Conservation (phyloP, 2,329 filamentous ascomycete genomes). For the Ophiocordyceps camponoti-saundersi region DNA sequence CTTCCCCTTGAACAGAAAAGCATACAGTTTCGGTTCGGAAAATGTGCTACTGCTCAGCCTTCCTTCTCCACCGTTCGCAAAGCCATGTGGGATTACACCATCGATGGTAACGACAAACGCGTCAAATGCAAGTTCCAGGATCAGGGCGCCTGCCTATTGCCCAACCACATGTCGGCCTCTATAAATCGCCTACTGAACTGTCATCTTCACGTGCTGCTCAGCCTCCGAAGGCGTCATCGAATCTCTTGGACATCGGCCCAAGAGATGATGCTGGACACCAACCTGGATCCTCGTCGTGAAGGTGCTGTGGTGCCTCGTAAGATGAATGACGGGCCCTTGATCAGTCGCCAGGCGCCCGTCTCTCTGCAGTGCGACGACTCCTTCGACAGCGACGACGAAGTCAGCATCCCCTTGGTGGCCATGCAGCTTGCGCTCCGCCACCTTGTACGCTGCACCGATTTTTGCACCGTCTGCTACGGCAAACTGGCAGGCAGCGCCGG, state of each 20-base stretch:
- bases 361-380: slow-evolving; percentile 14
- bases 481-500: slow-evolving; percentile 47
- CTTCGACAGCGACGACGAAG: slow-evolving; percentile 11
- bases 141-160: background rate
- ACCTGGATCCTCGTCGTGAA: no score
- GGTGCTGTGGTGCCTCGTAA: no score
- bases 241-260: slow-evolving; percentile 1
- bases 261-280: background rate
- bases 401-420: slow-evolving; percentile 36
- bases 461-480: slow-evolving; percentile 72
- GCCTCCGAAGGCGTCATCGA: background rate
- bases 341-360: slow-evolving; percentile 2
- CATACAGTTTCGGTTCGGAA: slow-evolving; percentile 46
- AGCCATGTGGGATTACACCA: slow-evolving; percentile 22
- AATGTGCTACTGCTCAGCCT: slow-evolving; percentile 59
- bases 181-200: background rate
- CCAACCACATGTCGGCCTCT: background rate
- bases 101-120: background rate
- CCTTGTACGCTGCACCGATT: slow-evolving; percentile 66
- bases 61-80: slow-evolving; percentile 32
- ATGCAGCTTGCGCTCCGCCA: slow-evolving; percentile 68
- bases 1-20: slow-evolving; percentile 17
- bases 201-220: background rate
- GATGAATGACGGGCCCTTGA: background rate
- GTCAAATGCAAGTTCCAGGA: background rate